phyloP scores from a whole-genome alignment of 352 stramenopile genomes.

The Pythium biforme region DNA sequence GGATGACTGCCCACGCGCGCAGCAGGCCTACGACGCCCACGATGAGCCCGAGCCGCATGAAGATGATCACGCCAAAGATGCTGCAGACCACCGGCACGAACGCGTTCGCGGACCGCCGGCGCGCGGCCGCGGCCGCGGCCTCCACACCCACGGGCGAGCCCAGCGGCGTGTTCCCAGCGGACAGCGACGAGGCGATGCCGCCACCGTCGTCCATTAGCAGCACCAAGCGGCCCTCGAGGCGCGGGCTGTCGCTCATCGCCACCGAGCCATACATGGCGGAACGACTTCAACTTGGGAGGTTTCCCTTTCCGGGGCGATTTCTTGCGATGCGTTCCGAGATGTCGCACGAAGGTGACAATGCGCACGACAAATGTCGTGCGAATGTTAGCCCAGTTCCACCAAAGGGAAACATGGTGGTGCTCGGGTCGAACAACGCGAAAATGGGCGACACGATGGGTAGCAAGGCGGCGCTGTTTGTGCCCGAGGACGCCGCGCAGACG shows the following conservation, averaged over 20 bases:
- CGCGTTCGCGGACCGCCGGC: constrained; percentile 25
- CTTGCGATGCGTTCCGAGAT: not conserved
- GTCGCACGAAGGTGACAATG: constrained; percentile 15
- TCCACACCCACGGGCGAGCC: constrained; percentile 24
- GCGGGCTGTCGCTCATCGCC: constrained; percentile 7
- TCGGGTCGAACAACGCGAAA: too few species aligned
- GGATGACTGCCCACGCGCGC: constrained; percentile 28
- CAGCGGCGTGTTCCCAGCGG: constrained; percentile 3
- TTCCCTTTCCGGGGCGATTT: not conserved
- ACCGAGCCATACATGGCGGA: constrained; percentile 22
- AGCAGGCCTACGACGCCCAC: constrained; percentile 37
- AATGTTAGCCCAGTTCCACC: not conserved
- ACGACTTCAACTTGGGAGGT: constrained; percentile 9
- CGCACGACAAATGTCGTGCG: constrained; percentile 4
- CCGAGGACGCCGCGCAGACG: constrained; percentile 40
- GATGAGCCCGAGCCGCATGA: constrained; percentile 47
- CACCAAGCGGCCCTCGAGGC: not conserved
- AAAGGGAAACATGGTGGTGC: constrained; percentile 5
- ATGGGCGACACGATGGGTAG: too few species aligned
- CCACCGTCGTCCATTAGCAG: constrained; percentile 6
- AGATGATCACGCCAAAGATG: constrained; percentile 57
- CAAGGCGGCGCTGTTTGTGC: constrained; percentile 27
- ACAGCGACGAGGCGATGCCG: not conserved
- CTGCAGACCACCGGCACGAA: constrained; percentile 50
- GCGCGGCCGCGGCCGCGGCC: constrained; percentile 23